phyloP scores from a whole-genome alignment of 2,329 filamentous ascomycete genomes.

The Microsporum audouinii region DNA sequence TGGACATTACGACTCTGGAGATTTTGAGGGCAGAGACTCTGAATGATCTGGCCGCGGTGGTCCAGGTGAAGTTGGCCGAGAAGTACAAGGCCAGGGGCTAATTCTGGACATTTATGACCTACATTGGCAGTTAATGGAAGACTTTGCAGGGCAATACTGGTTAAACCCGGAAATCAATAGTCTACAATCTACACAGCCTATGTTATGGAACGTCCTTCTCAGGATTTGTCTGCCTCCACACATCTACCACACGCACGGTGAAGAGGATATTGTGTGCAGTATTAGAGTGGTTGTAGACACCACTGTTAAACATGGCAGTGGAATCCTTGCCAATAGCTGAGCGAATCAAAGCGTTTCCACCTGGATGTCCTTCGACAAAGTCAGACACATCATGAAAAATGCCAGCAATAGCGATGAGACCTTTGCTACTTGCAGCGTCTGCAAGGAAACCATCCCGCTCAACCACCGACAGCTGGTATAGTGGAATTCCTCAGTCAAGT shows the following conservation, averaged over 20 bases:
- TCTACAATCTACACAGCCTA: too few relatives aligned
- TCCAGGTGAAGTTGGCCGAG: too few relatives aligned
- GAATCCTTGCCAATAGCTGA: constrained; percentile 77
- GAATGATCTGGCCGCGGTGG: not conserved
- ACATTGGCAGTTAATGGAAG: too few relatives aligned
- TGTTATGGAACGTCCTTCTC: too few relatives aligned
- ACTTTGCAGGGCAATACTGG: too few relatives aligned
- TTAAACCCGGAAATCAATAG: too few relatives aligned
- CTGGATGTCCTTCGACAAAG: constrained; percentile 84
- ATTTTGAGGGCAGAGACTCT: not conserved
- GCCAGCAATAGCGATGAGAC: constrained; percentile 65
- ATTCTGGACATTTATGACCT: too few relatives aligned
- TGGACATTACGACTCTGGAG: not conserved
- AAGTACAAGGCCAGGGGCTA: too few relatives aligned
- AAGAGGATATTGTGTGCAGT: constrained; percentile 79
- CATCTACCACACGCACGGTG: constrained; percentile 77
- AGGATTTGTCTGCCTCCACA: constrained; percentile 54
- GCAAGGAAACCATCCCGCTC: constrained; percentile 78
- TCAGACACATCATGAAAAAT: constrained; percentile 74
- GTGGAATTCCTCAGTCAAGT: constrained; percentile 76
- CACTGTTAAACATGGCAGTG: constrained; percentile 83
- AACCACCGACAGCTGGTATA: constrained; percentile 75
- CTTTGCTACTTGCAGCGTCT: constrained; percentile 65
- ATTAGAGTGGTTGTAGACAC: constrained; percentile 82
- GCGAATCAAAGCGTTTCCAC: constrained; percentile 75